phyloP scores from a whole-genome alignment of 176 grass and related monocot species.

The Areca catechu region DNA sequence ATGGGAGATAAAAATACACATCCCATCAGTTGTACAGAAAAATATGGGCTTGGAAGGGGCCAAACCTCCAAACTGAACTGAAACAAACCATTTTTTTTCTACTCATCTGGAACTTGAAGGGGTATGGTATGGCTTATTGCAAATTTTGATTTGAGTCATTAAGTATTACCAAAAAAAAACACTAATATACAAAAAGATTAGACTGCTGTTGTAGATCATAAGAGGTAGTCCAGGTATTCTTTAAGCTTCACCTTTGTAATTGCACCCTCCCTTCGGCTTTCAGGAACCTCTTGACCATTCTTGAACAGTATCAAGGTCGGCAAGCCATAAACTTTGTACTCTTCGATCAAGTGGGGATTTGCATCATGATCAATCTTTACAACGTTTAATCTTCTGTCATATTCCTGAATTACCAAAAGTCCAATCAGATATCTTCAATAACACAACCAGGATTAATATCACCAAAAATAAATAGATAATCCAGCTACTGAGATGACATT shows the following conservation, averaged over 20 bases:
- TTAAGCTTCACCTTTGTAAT: slow-evolving; percentile 76
- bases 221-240: slow-evolving; percentile 58
- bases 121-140: no score
- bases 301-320: slow-evolving; percentile 82
- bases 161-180: no score
- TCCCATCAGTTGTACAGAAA: no score
- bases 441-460: no score
- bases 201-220: slow-evolving; percentile 27
- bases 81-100: no score
- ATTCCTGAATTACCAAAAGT: slow-evolving; percentile 47
- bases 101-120: no score
- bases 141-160: no score
- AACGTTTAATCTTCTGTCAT: slow-evolving; percentile 53
- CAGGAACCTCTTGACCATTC: slow-evolving; percentile 67
- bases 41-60: no score
- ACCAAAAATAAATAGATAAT: no score
- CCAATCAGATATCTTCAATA: not conserved
- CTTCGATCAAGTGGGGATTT: slow-evolving; percentile 63
- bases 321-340: slow-evolving; percentile 79
- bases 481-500: no score
- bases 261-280: slow-evolving; percentile 74
- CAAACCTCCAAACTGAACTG: no score
- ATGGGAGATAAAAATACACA: no score
- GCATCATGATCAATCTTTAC: slow-evolving; percentile 87
- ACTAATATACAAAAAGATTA: slow-evolving; percentile 8